These are phyloP conservation scores for Anthracocystis setariae DNA, from an alignment of 1,284 basidiomycete species.

Conservation along the genomic window DNA sequence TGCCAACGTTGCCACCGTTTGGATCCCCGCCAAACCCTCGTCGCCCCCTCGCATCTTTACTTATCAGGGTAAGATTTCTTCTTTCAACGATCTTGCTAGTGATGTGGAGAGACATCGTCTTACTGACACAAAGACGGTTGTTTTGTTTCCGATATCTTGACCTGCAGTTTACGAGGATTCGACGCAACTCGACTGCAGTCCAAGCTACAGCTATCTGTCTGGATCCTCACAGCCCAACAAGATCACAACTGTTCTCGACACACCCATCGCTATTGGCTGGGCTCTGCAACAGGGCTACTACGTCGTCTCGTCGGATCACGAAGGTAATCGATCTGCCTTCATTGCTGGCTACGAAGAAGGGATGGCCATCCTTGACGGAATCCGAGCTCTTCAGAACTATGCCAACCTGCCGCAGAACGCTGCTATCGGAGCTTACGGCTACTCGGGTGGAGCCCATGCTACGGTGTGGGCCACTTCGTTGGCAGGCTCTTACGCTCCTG, in stretches of 20 bases:
- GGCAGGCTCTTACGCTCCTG: constrained; percentile 42
- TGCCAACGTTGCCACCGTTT: constrained; percentile 49
- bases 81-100: too few relatives aligned
- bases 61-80: constrained; percentile 13
- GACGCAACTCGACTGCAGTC: constrained; percentile 47
- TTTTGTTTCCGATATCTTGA: too few relatives aligned
- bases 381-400: constrained; percentile 46
- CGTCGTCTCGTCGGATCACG: constrained; percentile 59
- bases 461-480: constrained; percentile 52
- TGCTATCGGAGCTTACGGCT: constrained; percentile 46
- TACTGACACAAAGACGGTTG: too few relatives aligned
- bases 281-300: constrained; percentile 58
- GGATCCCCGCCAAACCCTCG: constrained; percentile 45
- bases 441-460: constrained; percentile 57
- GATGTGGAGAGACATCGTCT: too few relatives aligned
- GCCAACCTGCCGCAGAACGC: constrained; percentile 27
- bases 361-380: constrained; percentile 52
- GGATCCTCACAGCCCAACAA: constrained; percentile 30
- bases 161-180: constrained; percentile 46
- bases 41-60: constrained; percentile 52
- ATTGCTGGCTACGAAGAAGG: constrained; percentile 56
- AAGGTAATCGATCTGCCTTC: constrained; percentile 47
- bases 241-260: constrained; percentile 23
- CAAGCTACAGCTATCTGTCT: constrained; percentile 34
- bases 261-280: constrained; percentile 46